These are phyloP conservation scores for Corylus avellana DNA, from an alignment of 306 rosid species.

Conservation along the genomic window DNA sequence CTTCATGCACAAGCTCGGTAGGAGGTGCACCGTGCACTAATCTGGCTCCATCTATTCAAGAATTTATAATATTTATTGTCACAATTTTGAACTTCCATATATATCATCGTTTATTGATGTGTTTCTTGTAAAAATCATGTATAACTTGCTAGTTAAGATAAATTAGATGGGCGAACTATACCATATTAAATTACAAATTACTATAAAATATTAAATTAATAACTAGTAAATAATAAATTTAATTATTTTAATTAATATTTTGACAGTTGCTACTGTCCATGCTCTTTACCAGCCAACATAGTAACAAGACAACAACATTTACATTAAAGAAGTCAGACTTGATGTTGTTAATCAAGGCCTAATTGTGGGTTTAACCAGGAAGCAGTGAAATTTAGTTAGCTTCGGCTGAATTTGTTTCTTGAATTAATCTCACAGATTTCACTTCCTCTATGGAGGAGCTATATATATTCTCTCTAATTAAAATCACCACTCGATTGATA, in stretches of 20 bases:
- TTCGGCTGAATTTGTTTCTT: background rate
- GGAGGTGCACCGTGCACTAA: background rate
- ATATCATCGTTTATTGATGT: background rate
- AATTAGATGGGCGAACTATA: too few species aligned
- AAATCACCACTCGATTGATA: too few species aligned
- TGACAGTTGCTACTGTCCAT: background rate
- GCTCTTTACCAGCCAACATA: background rate
- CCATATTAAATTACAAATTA: too few species aligned
- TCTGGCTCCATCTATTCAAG: background rate
- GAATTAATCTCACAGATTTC: background rate
- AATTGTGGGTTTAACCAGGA: background rate
- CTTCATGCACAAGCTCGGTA: background rate
- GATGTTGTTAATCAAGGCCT: background rate
- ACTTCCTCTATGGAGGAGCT: background rate
- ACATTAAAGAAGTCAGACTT: background rate
- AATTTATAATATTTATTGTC: background rate
- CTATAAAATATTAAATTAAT: too few species aligned
- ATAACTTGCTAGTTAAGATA: background rate
- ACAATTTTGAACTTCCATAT: background rate
- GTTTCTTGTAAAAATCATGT: background rate
- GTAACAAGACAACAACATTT: background rate
- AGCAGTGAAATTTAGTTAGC: background rate
- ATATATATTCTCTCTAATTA: too few species aligned
- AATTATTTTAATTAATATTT: too few species aligned
- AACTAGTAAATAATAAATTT: too few species aligned